Evolutionary conservation across 2,329 filamentous ascomycete species (phyloP).

Genomic region (Cucurbitaria berberidis): DNA sequence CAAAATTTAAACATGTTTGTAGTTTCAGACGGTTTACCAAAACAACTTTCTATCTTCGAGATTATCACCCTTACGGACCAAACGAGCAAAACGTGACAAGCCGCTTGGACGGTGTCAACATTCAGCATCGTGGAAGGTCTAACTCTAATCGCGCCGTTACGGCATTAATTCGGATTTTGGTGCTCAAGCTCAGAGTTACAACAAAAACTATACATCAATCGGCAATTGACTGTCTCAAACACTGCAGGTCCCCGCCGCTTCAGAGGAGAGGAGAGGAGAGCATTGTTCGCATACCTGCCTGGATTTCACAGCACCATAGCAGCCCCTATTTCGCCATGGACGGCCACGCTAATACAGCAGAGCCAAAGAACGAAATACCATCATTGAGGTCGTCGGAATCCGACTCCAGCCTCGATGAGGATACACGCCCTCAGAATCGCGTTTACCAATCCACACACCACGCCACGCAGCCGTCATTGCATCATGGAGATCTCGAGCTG

Average conservation of each 20-base stretch:
- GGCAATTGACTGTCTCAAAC: background rate
- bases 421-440: background rate
- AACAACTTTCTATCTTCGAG: background rate
- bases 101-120: background rate
- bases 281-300: background rate
- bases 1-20: background rate
- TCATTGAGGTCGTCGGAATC: background rate
- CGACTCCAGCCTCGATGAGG: background rate
- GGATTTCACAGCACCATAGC: background rate
- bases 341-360: background rate
- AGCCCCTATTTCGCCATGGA: background rate
- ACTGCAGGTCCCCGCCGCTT: no score
- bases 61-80: background rate
- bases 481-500: slow-evolving; percentile 15
- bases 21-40: background rate
- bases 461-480: background rate
- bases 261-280: no score
- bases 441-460: background rate
- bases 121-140: background rate
- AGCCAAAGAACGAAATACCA: background rate
- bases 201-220: background rate
- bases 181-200: background rate
- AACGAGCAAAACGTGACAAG: background rate
- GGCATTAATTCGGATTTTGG: background rate
- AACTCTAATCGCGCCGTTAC: background rate